Conservation (phyloP, 768 basidiomycete genomes). For the Jaapia argillacea region DNA sequence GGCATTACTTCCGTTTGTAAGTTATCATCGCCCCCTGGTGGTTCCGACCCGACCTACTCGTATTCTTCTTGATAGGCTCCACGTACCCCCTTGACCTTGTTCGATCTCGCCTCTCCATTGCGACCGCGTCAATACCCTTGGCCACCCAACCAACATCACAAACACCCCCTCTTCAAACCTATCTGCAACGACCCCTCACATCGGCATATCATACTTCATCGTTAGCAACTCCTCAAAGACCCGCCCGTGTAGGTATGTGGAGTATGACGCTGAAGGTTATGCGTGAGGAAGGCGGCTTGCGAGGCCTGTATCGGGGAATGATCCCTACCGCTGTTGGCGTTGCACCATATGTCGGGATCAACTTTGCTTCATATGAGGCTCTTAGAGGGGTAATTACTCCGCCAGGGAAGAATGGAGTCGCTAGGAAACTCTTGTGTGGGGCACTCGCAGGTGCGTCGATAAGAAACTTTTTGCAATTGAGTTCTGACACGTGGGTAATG, state of each 20-base stretch:
- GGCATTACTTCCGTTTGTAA: slow-evolving; percentile 91
- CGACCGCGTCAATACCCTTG: slow-evolving; percentile 67
- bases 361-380: slow-evolving; percentile 91
- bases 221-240: slow-evolving; percentile 5
- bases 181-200: slow-evolving; percentile 25
- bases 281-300: slow-evolving; percentile 84
- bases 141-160: slow-evolving; percentile 15
- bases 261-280: slow-evolving; percentile 90
- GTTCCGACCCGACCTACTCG: background rate
- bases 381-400: slow-evolving; percentile 67
- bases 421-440: slow-evolving; percentile 74
- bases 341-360: slow-evolving; percentile 51
- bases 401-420: slow-evolving; percentile 62
- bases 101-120: slow-evolving; percentile 85
- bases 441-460: slow-evolving; percentile 75
- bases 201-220: slow-evolving; percentile 53
- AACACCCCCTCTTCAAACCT: slow-evolving; percentile 16
- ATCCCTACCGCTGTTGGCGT: slow-evolving; percentile 82
- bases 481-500: too few relatives aligned
- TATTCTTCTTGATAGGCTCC: slow-evolving; percentile 35
- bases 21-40: too few relatives aligned
- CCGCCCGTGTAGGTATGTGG: slow-evolving; percentile 57
- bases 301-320: slow-evolving; percentile 80
- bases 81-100: slow-evolving; percentile 95
- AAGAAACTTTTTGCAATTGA: too few relatives aligned